Conservation (phyloP, 306 rosid genomes). For the Canavalia gladiata region DNA sequence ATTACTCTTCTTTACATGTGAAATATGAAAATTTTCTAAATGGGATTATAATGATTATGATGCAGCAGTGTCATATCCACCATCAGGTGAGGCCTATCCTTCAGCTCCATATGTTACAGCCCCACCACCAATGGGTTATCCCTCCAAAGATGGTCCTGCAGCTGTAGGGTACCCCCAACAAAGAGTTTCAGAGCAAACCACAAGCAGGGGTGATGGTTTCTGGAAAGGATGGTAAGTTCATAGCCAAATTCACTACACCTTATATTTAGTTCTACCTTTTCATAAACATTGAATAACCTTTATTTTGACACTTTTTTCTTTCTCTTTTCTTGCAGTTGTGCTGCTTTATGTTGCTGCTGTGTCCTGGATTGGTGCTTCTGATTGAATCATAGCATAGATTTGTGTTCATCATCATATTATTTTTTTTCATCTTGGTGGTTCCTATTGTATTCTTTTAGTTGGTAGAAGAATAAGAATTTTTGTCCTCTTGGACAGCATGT, state of each 20-base stretch:
- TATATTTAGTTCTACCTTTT: neutral
- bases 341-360: constrained; percentile 63
- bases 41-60: constrained; percentile 1
- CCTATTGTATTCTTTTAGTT: constrained; percentile 42
- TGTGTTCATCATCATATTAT: neutral
- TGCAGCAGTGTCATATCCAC: constrained; percentile 43
- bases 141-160: constrained; percentile 43
- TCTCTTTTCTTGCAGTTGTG: constrained; percentile 50
- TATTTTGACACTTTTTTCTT: neutral
- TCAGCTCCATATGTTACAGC: constrained; percentile 37
- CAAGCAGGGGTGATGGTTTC: constrained; percentile 57
- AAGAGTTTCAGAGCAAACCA: constrained; percentile 45
- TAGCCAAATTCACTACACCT: neutral
- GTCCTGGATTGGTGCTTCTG: constrained; percentile 53
- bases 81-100: neutral
- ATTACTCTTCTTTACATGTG: neutral
- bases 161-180: constrained; percentile 46
- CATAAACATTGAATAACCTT: neutral
- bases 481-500: neutral
- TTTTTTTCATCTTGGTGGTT: neutral
- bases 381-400: constrained; percentile 26
- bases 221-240: constrained; percentile 61
- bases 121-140: constrained; percentile 57
- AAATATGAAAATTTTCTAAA: constrained; percentile 1
- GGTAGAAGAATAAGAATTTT: constrained; percentile 26